Evolutionary conservation across 192 early-diverging fungal species (phyloP).

Genomic region (Tieghemiomyces parasiticus): DNA sequence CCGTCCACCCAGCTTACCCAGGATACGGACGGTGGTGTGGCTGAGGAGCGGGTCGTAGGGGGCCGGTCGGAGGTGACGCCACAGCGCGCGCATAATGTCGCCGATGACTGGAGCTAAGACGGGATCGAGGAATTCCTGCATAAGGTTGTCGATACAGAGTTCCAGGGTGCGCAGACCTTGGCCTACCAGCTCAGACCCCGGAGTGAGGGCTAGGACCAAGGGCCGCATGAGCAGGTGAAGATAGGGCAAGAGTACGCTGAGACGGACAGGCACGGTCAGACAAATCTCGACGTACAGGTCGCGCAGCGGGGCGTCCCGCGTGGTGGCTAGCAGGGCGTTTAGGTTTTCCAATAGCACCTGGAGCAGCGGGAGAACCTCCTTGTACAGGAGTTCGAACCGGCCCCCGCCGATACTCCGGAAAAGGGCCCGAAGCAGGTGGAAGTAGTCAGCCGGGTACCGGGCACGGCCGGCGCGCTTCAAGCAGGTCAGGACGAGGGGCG

Average conservation of each 20-base stretch:
- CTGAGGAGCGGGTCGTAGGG: conserved; percentile 76
- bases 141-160: conserved; percentile 95
- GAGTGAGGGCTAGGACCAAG: conserved; percentile 81
- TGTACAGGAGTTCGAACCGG: conserved; percentile 86
- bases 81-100: conserved; percentile 87
- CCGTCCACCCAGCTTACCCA: conserved; percentile 96
- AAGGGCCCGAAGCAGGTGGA: conserved; percentile 71
- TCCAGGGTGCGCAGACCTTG: conserved; percentile 93
- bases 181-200: conserved; percentile 84
- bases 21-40: conserved; percentile 73
- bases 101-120: conserved; percentile 87
- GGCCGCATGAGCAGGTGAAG: conserved; percentile 92
- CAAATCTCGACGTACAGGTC: conserved; percentile 98
- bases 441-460: conserved; percentile 82
- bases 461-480: conserved; percentile 73
- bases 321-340: conserved; percentile 65
- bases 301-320: conserved; percentile 69
- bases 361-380: conserved; percentile 86
- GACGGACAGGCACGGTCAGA: conserved; percentile 88
- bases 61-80: conserved; percentile 76
- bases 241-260: conserved; percentile 86
- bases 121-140: conserved; percentile 91
- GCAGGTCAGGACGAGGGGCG: conserved; percentile 75
- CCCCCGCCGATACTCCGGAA: conserved; percentile 97
- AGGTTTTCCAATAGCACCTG: conserved; percentile 83